phyloP scores from a whole-genome alignment of 1,139 yeast genomes.

The Candida anutae region DNA sequence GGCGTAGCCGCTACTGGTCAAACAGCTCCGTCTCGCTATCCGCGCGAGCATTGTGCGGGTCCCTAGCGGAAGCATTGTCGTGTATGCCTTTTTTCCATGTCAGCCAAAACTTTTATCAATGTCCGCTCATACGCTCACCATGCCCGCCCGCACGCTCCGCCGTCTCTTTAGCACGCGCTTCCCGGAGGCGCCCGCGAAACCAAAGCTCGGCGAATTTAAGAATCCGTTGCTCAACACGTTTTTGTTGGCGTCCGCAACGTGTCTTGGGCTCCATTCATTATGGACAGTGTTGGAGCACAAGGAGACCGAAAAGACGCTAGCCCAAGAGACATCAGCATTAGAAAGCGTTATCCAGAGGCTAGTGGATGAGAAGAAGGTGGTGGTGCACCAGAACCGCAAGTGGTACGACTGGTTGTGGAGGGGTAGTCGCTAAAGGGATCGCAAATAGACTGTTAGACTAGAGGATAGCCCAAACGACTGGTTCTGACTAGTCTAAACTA shows the following conservation, averaged over 20 bases:
- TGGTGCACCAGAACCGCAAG: conserved; percentile 1
- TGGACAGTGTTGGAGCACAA: conserved; percentile 27
- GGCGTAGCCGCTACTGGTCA: too few relatives aligned
- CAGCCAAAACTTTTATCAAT: too few relatives aligned
- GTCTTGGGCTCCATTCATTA: conserved; percentile 27
- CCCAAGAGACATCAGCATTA: conserved; percentile 16
- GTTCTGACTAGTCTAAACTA: too few relatives aligned
- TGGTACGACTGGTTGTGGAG: conserved; percentile 22
- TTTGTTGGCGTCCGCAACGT: conserved; percentile 33
- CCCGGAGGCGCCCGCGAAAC: conserved; percentile 17
- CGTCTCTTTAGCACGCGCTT: conserved; percentile 5
- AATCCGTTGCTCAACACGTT: conserved; percentile 34
- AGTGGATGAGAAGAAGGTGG: conserved; percentile 21
- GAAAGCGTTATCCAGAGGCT: conserved; percentile 25
- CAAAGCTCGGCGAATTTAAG: conserved; percentile 29
- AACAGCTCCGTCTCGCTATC: too few relatives aligned
- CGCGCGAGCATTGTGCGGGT: too few relatives aligned
- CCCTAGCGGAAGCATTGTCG: too few relatives aligned
- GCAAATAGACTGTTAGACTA: too few relatives aligned
- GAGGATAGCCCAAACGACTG: too few relatives aligned
- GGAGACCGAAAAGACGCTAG: conserved; percentile 20
- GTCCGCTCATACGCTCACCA: too few relatives aligned
- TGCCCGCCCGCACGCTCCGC: background rate
- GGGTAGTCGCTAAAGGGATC: too few relatives aligned
- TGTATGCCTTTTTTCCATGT: too few relatives aligned